Evolutionary conservation across 306 rosid genomes (phyloP).

Genomic region (Cyamopsis tetragonoloba): DNA sequence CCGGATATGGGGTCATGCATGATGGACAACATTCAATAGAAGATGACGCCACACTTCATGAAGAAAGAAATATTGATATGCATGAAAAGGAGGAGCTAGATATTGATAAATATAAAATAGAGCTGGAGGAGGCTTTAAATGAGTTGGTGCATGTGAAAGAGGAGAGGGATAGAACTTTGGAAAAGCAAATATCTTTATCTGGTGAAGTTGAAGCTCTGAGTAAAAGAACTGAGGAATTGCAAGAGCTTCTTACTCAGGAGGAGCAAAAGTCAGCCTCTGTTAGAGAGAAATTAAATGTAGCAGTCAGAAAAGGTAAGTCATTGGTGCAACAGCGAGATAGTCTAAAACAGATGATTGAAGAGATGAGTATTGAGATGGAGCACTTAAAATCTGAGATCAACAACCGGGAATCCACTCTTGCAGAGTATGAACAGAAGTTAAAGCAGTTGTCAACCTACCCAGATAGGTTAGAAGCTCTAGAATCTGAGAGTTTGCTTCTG

Average conservation of each 20-base stretch:
- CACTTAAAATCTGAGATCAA: slow-evolving; percentile 59
- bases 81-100: slow-evolving; percentile 37
- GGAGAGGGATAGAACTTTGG: slow-evolving; percentile 60
- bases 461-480: slow-evolving; percentile 61
- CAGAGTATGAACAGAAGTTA: slow-evolving; percentile 61
- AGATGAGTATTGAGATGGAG: slow-evolving; percentile 54
- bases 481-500: slow-evolving; percentile 58
- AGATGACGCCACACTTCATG: slow-evolving; percentile 28
- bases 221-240: slow-evolving; percentile 66
- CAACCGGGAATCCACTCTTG: slow-evolving; percentile 41
- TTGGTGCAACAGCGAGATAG: slow-evolving; percentile 85
- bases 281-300: slow-evolving; percentile 81
- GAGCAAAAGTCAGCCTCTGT: slow-evolving; percentile 87
- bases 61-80: slow-evolving; percentile 39
- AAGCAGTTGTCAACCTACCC: slow-evolving; percentile 50
- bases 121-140: slow-evolving; percentile 62
- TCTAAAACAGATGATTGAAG: slow-evolving; percentile 73
- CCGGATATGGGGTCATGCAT: slow-evolving; percentile 29
- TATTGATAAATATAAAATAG: slow-evolving; percentile 51
- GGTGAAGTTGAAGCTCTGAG: slow-evolving; percentile 54
- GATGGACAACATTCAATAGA: slow-evolving; percentile 33
- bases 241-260: slow-evolving; percentile 70
- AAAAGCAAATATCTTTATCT: slow-evolving; percentile 52
- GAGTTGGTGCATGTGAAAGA: slow-evolving; percentile 59
- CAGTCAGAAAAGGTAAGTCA: slow-evolving; percentile 93